These are phyloP conservation scores for Diplotaxis tenuifolia DNA, from an alignment of 345 rosid genomes.

Conservation along the genomic window DNA sequence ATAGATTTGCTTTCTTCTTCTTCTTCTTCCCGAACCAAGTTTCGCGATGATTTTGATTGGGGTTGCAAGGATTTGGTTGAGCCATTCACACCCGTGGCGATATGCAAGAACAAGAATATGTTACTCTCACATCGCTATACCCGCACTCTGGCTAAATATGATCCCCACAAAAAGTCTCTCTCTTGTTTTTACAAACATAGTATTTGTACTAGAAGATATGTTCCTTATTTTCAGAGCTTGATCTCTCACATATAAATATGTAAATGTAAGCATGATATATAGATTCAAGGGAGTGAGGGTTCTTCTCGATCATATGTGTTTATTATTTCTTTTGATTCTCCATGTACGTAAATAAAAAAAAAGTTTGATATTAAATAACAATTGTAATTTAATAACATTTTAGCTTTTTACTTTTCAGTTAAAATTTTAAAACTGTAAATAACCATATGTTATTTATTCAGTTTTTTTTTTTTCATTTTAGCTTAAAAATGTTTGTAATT, in stretches of 20 bases:
- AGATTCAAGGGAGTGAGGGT: too few relatives aligned
- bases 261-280: not conserved
- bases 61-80: rapidly evolving
- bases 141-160: not conserved
- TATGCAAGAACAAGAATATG: conserved; percentile 18
- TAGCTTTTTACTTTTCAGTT: too few relatives aligned
- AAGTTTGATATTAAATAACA: conserved; percentile 27
- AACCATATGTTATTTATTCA: too few relatives aligned
- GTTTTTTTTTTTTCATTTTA: too few relatives aligned
- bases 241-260: not conserved
- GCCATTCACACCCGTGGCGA: conserved; percentile 1
- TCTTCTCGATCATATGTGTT: too few relatives aligned
- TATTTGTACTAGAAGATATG: too few relatives aligned
- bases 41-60: not conserved
- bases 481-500: too few relatives aligned
- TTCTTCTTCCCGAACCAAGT: not conserved
- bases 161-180: not conserved
- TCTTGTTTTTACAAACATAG: too few relatives aligned
- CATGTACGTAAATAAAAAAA: conserved; percentile 80
- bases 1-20: conserved; percentile 2
- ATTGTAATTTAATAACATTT: conserved; percentile 33
- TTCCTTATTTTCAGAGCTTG: not conserved
- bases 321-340: conserved; percentile 36
- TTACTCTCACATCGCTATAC: conserved; percentile 3
- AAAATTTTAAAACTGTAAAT: too few relatives aligned